Percentiles rank a stretch among this genome's conserved stretches.
These are phyloP conservation scores for Colletotrichum theobromicola DNA, from an alignment of 2,329 filamentous ascomycete genomes.

Conservation along the genomic window DNA sequence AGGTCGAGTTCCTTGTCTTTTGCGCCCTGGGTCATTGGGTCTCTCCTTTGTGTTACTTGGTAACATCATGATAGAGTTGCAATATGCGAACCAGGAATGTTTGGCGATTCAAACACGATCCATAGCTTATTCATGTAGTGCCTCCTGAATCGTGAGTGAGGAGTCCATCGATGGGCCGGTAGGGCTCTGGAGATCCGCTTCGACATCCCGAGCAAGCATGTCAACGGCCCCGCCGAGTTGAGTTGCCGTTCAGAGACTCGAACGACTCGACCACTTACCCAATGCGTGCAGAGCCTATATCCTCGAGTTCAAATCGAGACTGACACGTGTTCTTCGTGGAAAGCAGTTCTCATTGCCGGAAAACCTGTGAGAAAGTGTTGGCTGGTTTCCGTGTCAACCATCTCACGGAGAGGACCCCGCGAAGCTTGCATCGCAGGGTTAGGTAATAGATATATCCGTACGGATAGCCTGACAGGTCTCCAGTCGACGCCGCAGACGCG, in stretches of 20 bases:
- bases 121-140: not conserved
- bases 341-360: not conserved
- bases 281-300: not conserved
- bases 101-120: not conserved
- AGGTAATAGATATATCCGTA: not conserved
- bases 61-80: not conserved
- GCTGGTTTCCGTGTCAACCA: not conserved
- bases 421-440: not conserved
- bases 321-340: not conserved
- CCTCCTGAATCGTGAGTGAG: not conserved
- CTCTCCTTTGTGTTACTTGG: not conserved
- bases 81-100: not conserved
- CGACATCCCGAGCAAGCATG: not conserved
- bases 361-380: not conserved
- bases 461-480: not conserved
- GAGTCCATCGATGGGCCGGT: not conserved
- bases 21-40: fast-evolving
- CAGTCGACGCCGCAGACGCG: not conserved
- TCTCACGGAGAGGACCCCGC: not conserved
- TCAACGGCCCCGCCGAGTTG: not conserved
- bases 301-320: not conserved
- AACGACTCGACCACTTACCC: not conserved
- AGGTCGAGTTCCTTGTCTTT: not conserved
- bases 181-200: not conserved
- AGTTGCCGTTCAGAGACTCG: not conserved